Evolutionary conservation across 495 filamentous ascomycete species (phyloP).

Genomic region (Xylaria acuta): DNA sequence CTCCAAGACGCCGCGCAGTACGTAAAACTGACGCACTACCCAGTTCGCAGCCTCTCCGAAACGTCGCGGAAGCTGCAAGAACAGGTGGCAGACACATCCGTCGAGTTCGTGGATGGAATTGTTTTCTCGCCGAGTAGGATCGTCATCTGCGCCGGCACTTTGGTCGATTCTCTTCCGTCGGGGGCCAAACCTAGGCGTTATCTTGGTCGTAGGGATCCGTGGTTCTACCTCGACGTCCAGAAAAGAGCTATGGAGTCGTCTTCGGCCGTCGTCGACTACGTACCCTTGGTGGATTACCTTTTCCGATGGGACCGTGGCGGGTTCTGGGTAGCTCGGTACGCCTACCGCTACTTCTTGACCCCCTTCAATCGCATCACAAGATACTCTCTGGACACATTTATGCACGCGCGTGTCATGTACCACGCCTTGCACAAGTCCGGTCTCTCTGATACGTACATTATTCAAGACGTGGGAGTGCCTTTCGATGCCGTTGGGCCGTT

Average conservation of each 20-base stretch:
- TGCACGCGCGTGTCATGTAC: conserved; percentile 66
- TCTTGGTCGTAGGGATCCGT: conserved; percentile 52
- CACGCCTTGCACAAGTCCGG: conserved; percentile 59
- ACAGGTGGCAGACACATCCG: conserved; percentile 33
- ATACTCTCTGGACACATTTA: conserved; percentile 57
- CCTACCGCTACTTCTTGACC: conserved; percentile 57
- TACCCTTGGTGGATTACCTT: conserved; percentile 62
- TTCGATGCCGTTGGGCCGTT: conserved; percentile 49
- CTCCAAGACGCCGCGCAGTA: conserved; percentile 57
- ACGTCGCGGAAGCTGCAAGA: conserved; percentile 40
- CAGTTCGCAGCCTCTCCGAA: conserved; percentile 40
- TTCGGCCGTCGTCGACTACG: conserved; percentile 34
- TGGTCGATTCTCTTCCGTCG: conserved; percentile 46
- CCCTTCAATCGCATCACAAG: conserved; percentile 62
- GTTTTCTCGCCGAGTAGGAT: conserved; percentile 56
- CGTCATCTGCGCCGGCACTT: conserved; percentile 58
- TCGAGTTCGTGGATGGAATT: conserved; percentile 58
- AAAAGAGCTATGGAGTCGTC: conserved; percentile 27
- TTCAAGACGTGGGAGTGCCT: conserved; percentile 63
- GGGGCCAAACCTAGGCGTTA: conserved; percentile 46
- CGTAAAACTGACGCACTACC: conserved; percentile 62
- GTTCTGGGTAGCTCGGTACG: conserved; percentile 63
- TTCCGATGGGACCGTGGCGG: conserved; percentile 68
- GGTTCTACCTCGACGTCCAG: conserved; percentile 60
- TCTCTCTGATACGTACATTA: conserved; percentile 48